These are phyloP conservation scores for Mycena epipterygia DNA, from an alignment of 768 basidiomycete species.

Conservation along the genomic window DNA sequence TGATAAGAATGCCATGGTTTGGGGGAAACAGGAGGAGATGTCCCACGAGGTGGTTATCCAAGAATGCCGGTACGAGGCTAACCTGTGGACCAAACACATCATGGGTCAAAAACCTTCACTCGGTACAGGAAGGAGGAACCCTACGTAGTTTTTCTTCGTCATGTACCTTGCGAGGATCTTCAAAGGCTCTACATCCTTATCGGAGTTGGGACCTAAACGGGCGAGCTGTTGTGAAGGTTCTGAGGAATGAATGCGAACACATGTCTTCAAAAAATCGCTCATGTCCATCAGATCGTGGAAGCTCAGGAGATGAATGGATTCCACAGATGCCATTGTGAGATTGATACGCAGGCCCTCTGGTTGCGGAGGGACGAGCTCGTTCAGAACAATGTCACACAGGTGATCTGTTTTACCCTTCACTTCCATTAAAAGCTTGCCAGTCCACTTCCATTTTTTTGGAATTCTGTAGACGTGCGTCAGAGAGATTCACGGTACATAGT, in stretches of 20 bases:
- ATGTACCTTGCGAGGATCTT: conserved; percentile 61
- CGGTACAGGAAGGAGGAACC: conserved; percentile 32
- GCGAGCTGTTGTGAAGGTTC: conserved; percentile 66
- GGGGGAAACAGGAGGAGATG: conserved; percentile 70
- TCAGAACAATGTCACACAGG: conserved; percentile 64
- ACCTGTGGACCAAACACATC: conserved; percentile 51
- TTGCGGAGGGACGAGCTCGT: conserved; percentile 57
- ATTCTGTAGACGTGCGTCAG: conserved; percentile 53
- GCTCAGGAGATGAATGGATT: conserved; percentile 59
- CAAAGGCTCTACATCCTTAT: conserved; percentile 56
- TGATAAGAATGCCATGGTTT: conserved; percentile 48
- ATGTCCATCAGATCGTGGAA: conserved; percentile 66
- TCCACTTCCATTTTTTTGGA: conserved; percentile 76
- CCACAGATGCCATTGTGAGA: conserved; percentile 55
- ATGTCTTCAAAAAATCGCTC: conserved; percentile 60
- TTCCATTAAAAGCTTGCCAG: conserved; percentile 65
- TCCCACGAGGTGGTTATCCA: conserved; percentile 64
- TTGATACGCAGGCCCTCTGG: conserved; percentile 63
- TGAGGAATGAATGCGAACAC: conserved; percentile 37
- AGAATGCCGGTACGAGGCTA: conserved; percentile 59
- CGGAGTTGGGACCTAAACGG: conserved; percentile 56
- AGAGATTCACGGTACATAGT: neutral
- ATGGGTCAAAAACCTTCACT: conserved; percentile 11
- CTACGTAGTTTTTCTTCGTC: conserved; percentile 61
- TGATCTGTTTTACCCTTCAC: conserved; percentile 53